Evolutionary conservation across 106 monocot genomes (phyloP).

Genomic region (Hemerocallis citrina): DNA sequence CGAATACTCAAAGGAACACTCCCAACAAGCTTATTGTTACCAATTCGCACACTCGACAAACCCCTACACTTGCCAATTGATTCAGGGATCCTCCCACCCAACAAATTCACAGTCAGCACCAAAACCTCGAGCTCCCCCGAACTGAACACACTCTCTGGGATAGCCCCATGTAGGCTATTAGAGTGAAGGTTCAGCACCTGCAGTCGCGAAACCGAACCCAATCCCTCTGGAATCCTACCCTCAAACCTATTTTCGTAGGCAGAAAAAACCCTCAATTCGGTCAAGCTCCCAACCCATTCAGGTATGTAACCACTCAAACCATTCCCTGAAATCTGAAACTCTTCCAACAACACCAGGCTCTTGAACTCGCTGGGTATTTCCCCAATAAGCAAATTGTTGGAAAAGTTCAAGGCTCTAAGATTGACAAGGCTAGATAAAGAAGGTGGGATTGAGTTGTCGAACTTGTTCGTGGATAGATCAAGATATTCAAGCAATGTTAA

Average conservation of each 20-base stretch:
- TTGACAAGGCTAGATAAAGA: slow-evolving; percentile 25
- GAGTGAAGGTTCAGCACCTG: slow-evolving; percentile 77
- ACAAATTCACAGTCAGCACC: slow-evolving; percentile 54
- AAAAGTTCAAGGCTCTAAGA: slow-evolving; percentile 56
- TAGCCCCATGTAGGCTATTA: slow-evolving; percentile 60
- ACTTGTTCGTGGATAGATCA: slow-evolving; percentile 66
- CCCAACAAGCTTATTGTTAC: slow-evolving; percentile 54
- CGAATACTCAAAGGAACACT: slow-evolving; percentile 48
- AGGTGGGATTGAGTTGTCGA: slow-evolving; percentile 38
- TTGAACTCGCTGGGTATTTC: slow-evolving; percentile 44
- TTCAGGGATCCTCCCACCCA: slow-evolving; percentile 49
- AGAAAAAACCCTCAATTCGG: slow-evolving; percentile 48
- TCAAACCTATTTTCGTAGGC: slow-evolving; percentile 59
- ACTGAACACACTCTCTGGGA: slow-evolving; percentile 63
- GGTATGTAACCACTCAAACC: slow-evolving; percentile 48
- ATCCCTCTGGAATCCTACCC: slow-evolving; percentile 49
- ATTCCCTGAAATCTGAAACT: slow-evolving; percentile 76
- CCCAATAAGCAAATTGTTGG: slow-evolving; percentile 53
- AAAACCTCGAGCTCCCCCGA: slow-evolving; percentile 54
- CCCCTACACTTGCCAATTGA: slow-evolving; percentile 39
- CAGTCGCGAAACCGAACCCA: slow-evolving; percentile 49
- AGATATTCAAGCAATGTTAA: slow-evolving; percentile 40
- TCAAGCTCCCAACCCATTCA: slow-evolving; percentile 36
- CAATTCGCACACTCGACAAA: slow-evolving; percentile 66
- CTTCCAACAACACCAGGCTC: slow-evolving; percentile 36